Evolutionary conservation across 441 rosid species (phyloP).

Genomic region (Adansonia rubrostipa): DNA sequence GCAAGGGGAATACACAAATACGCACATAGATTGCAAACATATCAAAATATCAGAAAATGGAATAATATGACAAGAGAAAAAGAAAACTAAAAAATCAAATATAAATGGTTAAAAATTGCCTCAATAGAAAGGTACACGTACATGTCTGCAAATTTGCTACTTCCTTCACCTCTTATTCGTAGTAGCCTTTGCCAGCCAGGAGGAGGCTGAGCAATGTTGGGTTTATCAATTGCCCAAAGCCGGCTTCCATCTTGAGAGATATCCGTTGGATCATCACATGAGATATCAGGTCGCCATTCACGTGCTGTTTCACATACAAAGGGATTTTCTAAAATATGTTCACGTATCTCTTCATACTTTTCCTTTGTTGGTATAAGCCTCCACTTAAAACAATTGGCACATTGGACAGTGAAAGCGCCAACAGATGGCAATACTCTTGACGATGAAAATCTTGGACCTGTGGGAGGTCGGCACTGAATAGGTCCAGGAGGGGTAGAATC

Average conservation of each 20-base stretch:
- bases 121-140: constrained; percentile 44
- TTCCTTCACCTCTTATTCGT: constrained; percentile 82
- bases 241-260: constrained; percentile 87
- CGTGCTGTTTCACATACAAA: constrained; percentile 69
- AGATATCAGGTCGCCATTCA: constrained; percentile 81
- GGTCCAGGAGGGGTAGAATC: constrained; percentile 38
- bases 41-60: not conserved
- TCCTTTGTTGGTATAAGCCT: constrained; percentile 82
- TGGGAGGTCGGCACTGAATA: constrained; percentile 31
- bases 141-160: constrained; percentile 93
- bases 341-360: constrained; percentile 92
- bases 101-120: constrained; percentile 4
- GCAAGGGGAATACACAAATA: not conserved
- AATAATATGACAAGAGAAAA: not conserved
- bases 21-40: not conserved
- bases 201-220: constrained; percentile 89
- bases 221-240: constrained; percentile 96
- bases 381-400: constrained; percentile 90
- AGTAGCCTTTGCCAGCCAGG: constrained; percentile 85
- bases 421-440: constrained; percentile 63
- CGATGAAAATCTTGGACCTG: constrained; percentile 36
- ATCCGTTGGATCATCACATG: constrained; percentile 81
- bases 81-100: constrained; percentile 1
- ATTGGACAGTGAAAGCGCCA: constrained; percentile 90
- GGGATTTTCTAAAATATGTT: constrained; percentile 70